These are phyloP conservation scores for Fusarium siculi DNA, from an alignment of 2,329 filamentous ascomycete species.

Conservation along the genomic window DNA sequence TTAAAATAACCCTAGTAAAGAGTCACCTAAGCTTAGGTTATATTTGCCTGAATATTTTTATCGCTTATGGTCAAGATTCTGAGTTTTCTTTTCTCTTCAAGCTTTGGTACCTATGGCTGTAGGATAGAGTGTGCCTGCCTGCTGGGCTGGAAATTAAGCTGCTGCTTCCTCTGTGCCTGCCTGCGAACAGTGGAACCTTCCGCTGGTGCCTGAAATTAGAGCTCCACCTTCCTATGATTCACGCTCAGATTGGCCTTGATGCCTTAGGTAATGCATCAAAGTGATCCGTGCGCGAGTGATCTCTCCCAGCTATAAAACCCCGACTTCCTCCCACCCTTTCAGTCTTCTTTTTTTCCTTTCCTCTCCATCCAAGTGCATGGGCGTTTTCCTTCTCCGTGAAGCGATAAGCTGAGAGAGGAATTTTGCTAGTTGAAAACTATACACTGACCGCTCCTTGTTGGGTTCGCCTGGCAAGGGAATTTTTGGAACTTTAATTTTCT, in stretches of 20 bases:
- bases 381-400: conserved; percentile 70
- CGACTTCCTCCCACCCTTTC: conserved; percentile 41
- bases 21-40: no score
- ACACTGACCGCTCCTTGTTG: conserved; percentile 75
- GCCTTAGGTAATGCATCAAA: conserved; percentile 32
- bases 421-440: conserved; percentile 92
- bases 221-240: conserved; percentile 22
- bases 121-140: neutral
- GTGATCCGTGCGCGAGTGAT: conserved; percentile 35
- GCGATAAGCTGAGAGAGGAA: conserved; percentile 80
- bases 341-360: conserved; percentile 56
- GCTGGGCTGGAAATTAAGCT: conserved; percentile 6
- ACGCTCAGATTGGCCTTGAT: conserved; percentile 13
- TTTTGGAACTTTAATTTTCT: conserved; percentile 68
- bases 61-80: no score
- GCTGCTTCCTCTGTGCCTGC: neutral
- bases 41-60: no score
- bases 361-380: conserved; percentile 71
- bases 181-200: neutral
- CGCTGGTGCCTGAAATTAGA: conserved; percentile 34
- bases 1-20: no score
- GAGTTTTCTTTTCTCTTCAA: no score
- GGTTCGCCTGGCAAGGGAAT: conserved; percentile 76
- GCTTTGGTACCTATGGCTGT: no score
- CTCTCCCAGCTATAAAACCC: conserved; percentile 49